Conservation (phyloP, 2,329 filamentous ascomycete species). For the Aspergillus glaucus region DNA sequence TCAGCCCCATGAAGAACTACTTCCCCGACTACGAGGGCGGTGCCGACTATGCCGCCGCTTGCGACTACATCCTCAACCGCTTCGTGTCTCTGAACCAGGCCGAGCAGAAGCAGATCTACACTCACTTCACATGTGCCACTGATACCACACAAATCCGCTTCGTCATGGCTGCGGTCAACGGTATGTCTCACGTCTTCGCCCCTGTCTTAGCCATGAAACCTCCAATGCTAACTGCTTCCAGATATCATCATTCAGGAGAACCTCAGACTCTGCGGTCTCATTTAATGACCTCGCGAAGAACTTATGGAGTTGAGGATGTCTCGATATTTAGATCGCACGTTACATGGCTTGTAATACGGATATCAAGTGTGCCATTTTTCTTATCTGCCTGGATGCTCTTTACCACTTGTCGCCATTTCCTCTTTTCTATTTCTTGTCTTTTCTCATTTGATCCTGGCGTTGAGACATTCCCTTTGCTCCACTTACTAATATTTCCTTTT, state of each 20-base stretch:
- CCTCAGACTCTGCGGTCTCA: conserved; percentile 90
- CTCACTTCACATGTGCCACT: conserved; percentile 97
- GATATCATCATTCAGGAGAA: conserved; percentile 99
- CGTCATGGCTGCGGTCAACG: conserved; percentile 99
- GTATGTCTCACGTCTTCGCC: conserved; percentile 50
- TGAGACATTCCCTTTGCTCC: conserved; percentile 27
- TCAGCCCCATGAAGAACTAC: conserved; percentile 70
- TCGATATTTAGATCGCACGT: conserved; percentile 28
- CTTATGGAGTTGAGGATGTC: conserved; percentile 18
- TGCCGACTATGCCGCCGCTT: conserved; percentile 89
- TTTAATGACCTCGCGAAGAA: conserved; percentile 53
- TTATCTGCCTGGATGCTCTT: conserved; percentile 13
- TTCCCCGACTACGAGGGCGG: conserved; percentile 80
- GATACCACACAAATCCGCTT: conserved; percentile 99
- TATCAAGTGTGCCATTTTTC: conserved; percentile 10
- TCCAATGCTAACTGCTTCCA: conserved; percentile 36
- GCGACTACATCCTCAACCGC: conserved; percentile 97
- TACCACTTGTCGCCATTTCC: background rate
- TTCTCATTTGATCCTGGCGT: conserved; percentile 28
- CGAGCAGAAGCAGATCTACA: conserved; percentile 99
- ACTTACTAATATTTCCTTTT: conserved; percentile 16
- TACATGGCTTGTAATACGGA: conserved; percentile 26
- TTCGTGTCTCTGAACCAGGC: conserved; percentile 98
- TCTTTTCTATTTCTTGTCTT: conserved; percentile 20
- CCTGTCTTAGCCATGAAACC: background rate